A percentile compares a stretch with the other conserved stretches of the same genome.
phyloP scores from a whole-genome alignment of 257 asterid genomes.

The Galeopsis tetrahit region DNA sequence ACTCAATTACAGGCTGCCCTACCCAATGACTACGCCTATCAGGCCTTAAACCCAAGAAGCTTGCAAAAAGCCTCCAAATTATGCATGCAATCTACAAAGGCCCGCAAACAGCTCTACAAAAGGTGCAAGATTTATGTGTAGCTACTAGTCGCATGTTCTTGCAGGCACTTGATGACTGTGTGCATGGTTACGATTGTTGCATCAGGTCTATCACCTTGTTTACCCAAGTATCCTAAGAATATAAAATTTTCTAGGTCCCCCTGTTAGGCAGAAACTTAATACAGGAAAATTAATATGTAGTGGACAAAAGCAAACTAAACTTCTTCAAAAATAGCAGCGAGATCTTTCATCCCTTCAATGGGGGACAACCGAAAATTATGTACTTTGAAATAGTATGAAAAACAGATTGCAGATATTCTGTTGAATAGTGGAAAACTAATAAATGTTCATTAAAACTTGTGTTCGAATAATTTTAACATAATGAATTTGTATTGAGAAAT shows the following conservation, averaged over 20 bases:
- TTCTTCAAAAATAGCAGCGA: conserved; percentile 5
- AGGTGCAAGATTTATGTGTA: neutral
- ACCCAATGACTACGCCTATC: neutral
- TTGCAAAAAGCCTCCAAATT: neutral
- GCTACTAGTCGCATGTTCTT: neutral
- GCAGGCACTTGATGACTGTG: neutral
- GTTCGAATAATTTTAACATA: no score
- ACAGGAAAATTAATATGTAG: neutral
- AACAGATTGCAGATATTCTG: neutral
- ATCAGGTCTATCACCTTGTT: no score
- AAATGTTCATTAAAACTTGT: no score
- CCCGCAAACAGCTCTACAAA: neutral
- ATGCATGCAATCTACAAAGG: conserved; percentile 5
- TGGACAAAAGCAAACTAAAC: conserved; percentile 1
- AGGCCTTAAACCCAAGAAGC: no score
- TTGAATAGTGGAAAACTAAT: no score
- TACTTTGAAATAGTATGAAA: neutral
- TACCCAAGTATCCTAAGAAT: no score
- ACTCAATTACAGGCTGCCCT: neutral
- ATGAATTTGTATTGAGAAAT: no score
- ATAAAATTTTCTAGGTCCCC: no score
- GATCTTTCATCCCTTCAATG: neutral
- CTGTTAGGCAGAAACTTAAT: conserved; percentile 9
- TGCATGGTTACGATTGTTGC: neutral
- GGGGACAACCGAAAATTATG: neutral